Base-by-base conservation (phyloP, 345 rosid genomes). In the Boechera retrofracta region DNA sequence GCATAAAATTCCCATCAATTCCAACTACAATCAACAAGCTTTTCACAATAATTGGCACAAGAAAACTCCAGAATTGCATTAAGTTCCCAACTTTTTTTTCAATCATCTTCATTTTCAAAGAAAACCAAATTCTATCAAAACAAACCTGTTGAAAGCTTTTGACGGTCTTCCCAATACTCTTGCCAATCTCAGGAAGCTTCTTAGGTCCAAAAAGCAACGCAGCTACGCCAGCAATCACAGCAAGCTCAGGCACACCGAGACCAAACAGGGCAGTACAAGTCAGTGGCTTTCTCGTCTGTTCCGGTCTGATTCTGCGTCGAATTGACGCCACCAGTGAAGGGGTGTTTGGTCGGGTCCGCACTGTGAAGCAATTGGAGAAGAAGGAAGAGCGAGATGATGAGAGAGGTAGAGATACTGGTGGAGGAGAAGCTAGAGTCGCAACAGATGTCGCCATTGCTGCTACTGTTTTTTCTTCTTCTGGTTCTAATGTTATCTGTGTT, bases 131-230 rank as follows among this genome's bases (percentile, higher is more conserved):
- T 52, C 49, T 64, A 62, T 58, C 77, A 33, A 41, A 76, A 93
- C 98, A 39, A 39, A 93, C 98, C 98, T 92, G 97, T 54, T 94
- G 97, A 75, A 94, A 94, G 81, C 98, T 90, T 75, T 86, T 94
- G 81, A 94, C 89, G 28, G 98, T 94, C 73, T 94, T 94, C 13
- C 98, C 98, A 78, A 94, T 89, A 77, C 91, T 90, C 82, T 62
- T 94, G 38, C 98, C 97, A 7, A 94, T 91, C 86, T 94, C 97
- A 47, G 98, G 98, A 84, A 94, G 84, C 64, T 94, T 83, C 83
- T 92, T 94, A 72, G 98, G 98, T 60, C 98, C 98, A 76, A 94
- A 94, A 70, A 94, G 87, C 67, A 94, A 73, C 42, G 97, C 93
- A 80, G 90, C 90, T 47, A 94, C 97, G 12, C 98, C 98, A 69